Base-by-base conservation (phyloP, 768 basidiomycete species). In the Lanmaoa rubissima region DNA sequence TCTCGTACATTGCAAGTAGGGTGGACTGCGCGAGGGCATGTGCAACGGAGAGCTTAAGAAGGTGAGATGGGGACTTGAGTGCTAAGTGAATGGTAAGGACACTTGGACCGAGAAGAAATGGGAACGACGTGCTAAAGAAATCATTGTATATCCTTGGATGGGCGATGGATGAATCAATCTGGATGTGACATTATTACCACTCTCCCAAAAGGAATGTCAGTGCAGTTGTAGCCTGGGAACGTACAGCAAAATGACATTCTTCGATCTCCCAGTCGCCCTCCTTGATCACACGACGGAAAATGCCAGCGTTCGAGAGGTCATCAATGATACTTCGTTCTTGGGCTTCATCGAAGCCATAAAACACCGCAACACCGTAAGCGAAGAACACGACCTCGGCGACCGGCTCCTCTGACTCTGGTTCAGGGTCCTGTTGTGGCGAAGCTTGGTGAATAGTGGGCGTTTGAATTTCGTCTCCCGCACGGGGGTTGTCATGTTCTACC, bases 21-120 rank as follows among this genome's bases (percentile, higher is more conserved):
- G 94, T 96, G 1, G 93, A 95, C 71, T 98, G 95, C 3, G 94
- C 95, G 24, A 97, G 82, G 3, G 94, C 95, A 61, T 98, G 95
- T 0, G 95, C 84, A 51, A 98, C 86, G n/a, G 94, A 94, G 17
- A 98, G 80, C 65, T 94, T 92, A 44, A 93, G 85, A 40, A 94
- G 83, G 65, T 93, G 92, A 0, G 94, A 95, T 26, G 86, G 88
- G 1, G 91, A 90, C 75, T 94, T 95, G 68, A 97, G 87, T 4
- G 95, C 94, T 95, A 61, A 5, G 28, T 6, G 44, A 48, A 47
- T 41, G 14, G 6, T 47, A 19, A 60, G 41, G 13, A 46, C 24
- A 36, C 26, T 12, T 28, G 26, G 7, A 31, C 32, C 36, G 10
- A 60, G 8, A 32, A 24, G 19, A 36, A 26, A 49, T 32, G 10